phyloP scores from a whole-genome alignment of 2,329 filamentous ascomycete genomes.

The Aspergillus amoenus region DNA sequence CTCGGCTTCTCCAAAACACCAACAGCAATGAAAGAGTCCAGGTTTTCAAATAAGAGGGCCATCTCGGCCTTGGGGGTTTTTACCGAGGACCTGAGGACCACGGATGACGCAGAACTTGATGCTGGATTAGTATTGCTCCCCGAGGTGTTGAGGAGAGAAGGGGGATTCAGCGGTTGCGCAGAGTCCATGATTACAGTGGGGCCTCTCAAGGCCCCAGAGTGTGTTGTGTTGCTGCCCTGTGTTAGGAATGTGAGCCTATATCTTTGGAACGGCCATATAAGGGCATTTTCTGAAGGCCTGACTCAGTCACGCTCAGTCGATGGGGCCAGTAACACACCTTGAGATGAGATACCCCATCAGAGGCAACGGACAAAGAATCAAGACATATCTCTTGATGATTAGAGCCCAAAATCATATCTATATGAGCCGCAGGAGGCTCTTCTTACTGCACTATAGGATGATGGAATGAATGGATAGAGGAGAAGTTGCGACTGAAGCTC shows the following conservation, averaged over 20 bases:
- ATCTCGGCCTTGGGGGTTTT: conserved; percentile 6
- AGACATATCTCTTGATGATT: background rate
- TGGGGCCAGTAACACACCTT: background rate
- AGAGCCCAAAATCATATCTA: background rate
- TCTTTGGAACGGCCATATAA: background rate
- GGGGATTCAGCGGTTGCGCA: background rate
- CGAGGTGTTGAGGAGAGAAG: conserved; percentile 5
- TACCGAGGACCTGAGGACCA: background rate
- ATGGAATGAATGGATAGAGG: background rate
- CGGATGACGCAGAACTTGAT: background rate
- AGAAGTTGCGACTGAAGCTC: background rate
- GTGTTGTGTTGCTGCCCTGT: background rate
- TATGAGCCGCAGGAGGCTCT: background rate
- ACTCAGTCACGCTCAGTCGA: background rate
- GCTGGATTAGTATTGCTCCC: background rate
- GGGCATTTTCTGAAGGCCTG: background rate
- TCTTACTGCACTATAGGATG: background rate
- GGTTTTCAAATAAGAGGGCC: conserved; percentile 11
- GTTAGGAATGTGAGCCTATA: background rate
- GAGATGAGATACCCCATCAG: background rate
- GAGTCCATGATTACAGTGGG: background rate
- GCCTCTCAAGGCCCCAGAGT: background rate
- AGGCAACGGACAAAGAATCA: background rate
- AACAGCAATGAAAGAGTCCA: conserved; percentile 30
- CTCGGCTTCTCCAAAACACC: conserved; percentile 27